Conservation (phyloP, 2,329 filamentous ascomycete genomes). For the Fonsecaea multimorphosa region DNA sequence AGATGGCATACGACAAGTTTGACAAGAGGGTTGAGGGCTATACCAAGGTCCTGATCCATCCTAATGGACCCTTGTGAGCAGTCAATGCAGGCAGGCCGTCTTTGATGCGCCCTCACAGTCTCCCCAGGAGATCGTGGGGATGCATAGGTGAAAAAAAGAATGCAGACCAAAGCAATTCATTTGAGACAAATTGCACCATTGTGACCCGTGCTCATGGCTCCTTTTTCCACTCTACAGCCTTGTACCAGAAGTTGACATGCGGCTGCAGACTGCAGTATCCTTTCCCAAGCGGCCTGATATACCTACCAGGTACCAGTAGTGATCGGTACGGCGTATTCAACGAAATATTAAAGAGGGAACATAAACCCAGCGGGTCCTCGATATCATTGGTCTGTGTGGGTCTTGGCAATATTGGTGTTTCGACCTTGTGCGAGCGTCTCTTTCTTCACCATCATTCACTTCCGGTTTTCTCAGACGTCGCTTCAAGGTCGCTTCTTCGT, state of each 20-base stretch:
- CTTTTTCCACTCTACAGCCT: neutral
- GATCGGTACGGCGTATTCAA: no score
- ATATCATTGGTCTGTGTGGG: neutral
- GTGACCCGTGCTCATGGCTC: neutral
- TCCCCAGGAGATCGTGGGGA: neutral
- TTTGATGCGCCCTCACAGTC: neutral
- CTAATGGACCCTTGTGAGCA: slow-evolving; percentile 57
- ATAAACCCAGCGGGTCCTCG: neutral
- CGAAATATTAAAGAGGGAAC: neutral
- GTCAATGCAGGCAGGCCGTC: neutral
- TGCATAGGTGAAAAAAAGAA: neutral
- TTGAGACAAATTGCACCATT: neutral
- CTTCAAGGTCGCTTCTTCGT: neutral
- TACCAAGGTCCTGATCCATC: slow-evolving; percentile 71
- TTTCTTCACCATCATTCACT: neutral
- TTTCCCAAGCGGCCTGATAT: no score
- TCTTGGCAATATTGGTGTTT: slow-evolving; percentile 3
- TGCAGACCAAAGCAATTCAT: neutral
- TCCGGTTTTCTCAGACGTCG: neutral
- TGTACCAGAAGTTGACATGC: neutral
- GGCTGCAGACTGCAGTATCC: no score
- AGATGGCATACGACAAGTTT: slow-evolving; percentile 68
- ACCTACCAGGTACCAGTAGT: no score
- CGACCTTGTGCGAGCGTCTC: neutral
- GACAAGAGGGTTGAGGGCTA: slow-evolving; percentile 70